A percentile compares a stretch with the other conserved stretches of the same genome.
These are phyloP conservation scores for Sporothrix luriei DNA, from an alignment of 2,329 filamentous ascomycete species.

Conservation along the genomic window DNA sequence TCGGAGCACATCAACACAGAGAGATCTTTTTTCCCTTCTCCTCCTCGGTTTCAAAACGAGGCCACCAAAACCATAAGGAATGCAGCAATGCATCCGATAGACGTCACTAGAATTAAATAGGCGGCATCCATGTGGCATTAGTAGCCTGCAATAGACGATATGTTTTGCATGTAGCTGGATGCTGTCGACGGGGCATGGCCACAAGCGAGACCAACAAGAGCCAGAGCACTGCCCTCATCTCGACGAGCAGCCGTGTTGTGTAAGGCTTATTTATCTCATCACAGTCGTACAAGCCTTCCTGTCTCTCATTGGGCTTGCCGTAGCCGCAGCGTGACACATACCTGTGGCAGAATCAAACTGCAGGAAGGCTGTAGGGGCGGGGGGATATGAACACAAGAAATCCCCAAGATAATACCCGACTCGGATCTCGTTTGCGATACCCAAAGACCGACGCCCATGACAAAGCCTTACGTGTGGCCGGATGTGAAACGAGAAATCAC, in stretches of 20 bases:
- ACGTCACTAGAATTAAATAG: too few relatives aligned
- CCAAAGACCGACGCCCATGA: conserved; percentile 16
- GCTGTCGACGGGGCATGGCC: background rate
- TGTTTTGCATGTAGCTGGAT: conserved; percentile 1
- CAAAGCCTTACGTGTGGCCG: conserved; percentile 26
- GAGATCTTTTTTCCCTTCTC: too few relatives aligned
- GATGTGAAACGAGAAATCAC: conserved; percentile 16
- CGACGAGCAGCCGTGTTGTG: conserved; percentile 13
- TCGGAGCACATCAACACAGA: background rate
- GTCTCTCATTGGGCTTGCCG: conserved; percentile 16
- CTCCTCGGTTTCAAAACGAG: background rate
- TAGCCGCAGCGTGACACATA: background rate
- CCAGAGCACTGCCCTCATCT: background rate
- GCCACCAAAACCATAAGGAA: background rate
- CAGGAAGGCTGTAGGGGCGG: background rate
- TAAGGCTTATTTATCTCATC: conserved; percentile 22
- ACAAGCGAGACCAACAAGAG: background rate
- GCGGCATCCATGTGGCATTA: background rate
- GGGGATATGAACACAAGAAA: background rate
- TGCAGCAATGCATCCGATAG: background rate
- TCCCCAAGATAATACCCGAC: too few relatives aligned
- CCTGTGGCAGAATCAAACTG: background rate
- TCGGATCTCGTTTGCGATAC: background rate
- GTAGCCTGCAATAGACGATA: background rate
- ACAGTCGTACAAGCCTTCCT: conserved; percentile 25